A percentile compares a stretch with the other conserved stretches of the same genome.
phyloP scores from a whole-genome alignment of 108 stramenopile genomes.

The Stephanodiscus minutulus region DNA sequence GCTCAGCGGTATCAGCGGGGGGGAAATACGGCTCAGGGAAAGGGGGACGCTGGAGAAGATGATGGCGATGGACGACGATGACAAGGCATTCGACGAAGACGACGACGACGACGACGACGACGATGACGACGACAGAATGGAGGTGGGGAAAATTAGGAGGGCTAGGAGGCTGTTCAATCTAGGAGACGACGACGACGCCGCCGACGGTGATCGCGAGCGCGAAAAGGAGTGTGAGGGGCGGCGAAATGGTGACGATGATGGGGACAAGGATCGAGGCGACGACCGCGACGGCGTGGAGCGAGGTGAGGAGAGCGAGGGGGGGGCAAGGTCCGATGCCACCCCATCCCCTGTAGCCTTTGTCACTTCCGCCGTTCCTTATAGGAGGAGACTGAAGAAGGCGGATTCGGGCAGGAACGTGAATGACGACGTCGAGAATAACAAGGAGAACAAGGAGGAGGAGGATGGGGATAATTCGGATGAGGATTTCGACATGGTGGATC shows the following conservation, averaged over 20 bases:
- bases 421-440: not conserved
- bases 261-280: constrained; percentile 2
- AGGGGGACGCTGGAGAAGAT: not conserved
- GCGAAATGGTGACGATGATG: not conserved
- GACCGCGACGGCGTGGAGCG: not conserved
- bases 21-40: constrained; percentile 1
- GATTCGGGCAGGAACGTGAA: not conserved
- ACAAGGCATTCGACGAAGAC: too few relatives aligned
- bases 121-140: not conserved
- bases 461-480: constrained; percentile 21
- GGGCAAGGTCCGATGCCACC: not conserved
- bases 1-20: constrained; percentile 17
- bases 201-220: not conserved
- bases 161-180: not conserved
- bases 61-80: constrained; percentile 1
- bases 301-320: not conserved
- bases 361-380: not conserved
- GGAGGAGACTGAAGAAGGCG: not conserved
- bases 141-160: constrained; percentile 1
- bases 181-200: not conserved
- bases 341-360: too few relatives aligned
- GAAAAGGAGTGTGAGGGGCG: not conserved
- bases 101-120: not conserved
- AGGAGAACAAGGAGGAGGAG: constrained; percentile 12
- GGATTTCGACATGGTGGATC: not conserved